A percentile compares a stretch with the other conserved stretches of the same genome.
Evolutionary conservation across 306 rosid species (phyloP).

Genomic region (Trifolium dubium): DNA sequence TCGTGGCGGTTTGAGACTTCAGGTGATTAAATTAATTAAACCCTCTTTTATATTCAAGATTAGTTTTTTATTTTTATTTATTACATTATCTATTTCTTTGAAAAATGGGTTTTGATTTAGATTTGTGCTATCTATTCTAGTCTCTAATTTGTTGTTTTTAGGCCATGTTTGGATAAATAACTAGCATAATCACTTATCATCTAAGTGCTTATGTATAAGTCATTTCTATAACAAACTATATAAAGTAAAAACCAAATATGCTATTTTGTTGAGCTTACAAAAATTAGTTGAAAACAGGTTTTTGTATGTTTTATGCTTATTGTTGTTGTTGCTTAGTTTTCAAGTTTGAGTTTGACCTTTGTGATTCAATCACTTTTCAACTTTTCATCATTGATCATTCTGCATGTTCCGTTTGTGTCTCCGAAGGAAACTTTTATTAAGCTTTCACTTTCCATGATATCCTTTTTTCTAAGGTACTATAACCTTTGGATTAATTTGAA

Average conservation of each 20-base stretch:
- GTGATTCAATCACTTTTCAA: conserved; percentile 23
- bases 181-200: not conserved
- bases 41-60: not conserved
- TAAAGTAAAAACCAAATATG: too few species aligned
- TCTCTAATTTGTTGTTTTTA: not conserved
- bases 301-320: not conserved
- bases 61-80: not conserved
- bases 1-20: conserved; percentile 45
- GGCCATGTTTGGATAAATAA: not conserved
- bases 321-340: conserved; percentile 45
- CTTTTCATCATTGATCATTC: conserved; percentile 31
- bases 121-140: conserved; percentile 24
- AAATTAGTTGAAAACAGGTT: not conserved
- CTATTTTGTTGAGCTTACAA: too few species aligned
- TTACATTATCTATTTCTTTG: conserved; percentile 35
- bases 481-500: conserved; percentile 4
- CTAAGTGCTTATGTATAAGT: not conserved
- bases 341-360: conserved; percentile 42
- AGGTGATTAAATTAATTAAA: conserved; percentile 46
- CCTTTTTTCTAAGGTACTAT: conserved; percentile 9
- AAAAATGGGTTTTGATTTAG: conserved; percentile 38
- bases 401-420: conserved; percentile 38
- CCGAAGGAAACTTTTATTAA: not conserved
- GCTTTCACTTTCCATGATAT: conserved; percentile 26
- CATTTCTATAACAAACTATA: not conserved